Conservation (phyloP, 345 rosid species). For the Arabidopsis suecica region DNA sequence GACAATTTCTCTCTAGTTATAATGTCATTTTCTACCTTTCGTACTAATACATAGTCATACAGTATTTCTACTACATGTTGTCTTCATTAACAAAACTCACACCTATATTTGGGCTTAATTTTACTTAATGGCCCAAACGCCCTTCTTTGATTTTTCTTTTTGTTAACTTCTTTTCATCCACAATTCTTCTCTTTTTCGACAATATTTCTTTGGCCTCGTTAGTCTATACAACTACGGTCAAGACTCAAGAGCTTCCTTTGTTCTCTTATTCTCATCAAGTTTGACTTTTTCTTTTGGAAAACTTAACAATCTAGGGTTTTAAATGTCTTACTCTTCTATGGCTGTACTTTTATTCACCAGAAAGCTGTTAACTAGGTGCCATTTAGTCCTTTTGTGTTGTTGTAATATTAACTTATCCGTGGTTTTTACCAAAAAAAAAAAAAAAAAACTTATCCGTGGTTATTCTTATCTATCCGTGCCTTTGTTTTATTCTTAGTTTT, state of each 20-base stretch:
- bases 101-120: neutral
- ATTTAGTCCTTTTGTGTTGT: neutral
- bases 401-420: neutral
- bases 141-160: neutral
- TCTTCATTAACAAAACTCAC: neutral
- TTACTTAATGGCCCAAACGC: neutral
- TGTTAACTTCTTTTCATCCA: neutral
- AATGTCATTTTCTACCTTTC: neutral
- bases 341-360: neutral
- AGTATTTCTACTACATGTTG: neutral
- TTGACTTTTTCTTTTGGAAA: neutral
- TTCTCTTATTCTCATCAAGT: neutral
- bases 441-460: neutral
- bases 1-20: no score
- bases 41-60: neutral
- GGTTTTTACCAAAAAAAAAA: no score
- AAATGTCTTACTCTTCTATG: neutral
- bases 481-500: neutral
- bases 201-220: no score
- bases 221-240: no score
- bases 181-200: no score
- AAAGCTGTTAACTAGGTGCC: slow-evolving; percentile 18
- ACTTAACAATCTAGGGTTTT: neutral
- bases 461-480: neutral
- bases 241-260: neutral